Percentiles rank a stretch among this genome's conserved stretches.
Evolutionary conservation across 768 basidiomycete species (phyloP).

Genomic region (Scleroderma citrinum): DNA sequence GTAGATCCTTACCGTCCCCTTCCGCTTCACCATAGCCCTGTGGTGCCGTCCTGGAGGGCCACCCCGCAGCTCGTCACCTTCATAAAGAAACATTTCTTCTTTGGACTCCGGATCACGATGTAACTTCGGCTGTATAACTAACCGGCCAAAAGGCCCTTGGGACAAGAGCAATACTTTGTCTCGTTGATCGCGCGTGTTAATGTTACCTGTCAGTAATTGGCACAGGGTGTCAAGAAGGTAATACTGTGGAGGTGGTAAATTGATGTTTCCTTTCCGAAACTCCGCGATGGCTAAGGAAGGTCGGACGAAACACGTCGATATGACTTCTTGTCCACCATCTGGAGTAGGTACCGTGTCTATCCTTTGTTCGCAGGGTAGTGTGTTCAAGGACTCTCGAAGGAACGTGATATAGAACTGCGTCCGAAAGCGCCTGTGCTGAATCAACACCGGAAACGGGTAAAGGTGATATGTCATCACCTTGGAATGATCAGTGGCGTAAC

Average conservation of each 20-base stretch:
- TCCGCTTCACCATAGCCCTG: conserved; percentile 44
- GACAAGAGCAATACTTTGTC: conserved; percentile 43
- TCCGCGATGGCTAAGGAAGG: conserved; percentile 48
- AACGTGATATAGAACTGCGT: conserved; percentile 68
- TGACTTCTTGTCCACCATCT: conserved; percentile 66
- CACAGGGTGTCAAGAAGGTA: conserved; percentile 63
- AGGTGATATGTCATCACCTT: conserved; percentile 31
- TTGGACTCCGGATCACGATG: conserved; percentile 39
- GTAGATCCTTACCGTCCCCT: conserved; percentile 44
- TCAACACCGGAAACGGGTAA: conserved; percentile 1
- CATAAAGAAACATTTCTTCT: conserved; percentile 49
- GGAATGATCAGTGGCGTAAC: conserved; percentile 55
- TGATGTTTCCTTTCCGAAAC: conserved; percentile 44
- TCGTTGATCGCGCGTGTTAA: conserved; percentile 41
- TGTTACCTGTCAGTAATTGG: conserved; percentile 39
- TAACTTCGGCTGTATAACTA: conserved; percentile 51
- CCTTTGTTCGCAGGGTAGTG: conserved; percentile 48
- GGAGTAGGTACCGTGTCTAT: conserved; percentile 58
- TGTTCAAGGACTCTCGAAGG: conserved; percentile 39
- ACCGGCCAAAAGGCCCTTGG: conserved; percentile 49
- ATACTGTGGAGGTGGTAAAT: conserved; percentile 69
- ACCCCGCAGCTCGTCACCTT: conserved; percentile 65
- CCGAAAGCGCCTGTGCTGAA: conserved; percentile 54
- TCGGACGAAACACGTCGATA: conserved; percentile 60
- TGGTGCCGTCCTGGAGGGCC: conserved; percentile 56